Percentiles rank a stretch among this genome's conserved stretches.
These are phyloP conservation scores for Paecilomyces dactylethromorphus DNA, from an alignment of 2,329 filamentous ascomycete genomes.

Conservation along the genomic window DNA sequence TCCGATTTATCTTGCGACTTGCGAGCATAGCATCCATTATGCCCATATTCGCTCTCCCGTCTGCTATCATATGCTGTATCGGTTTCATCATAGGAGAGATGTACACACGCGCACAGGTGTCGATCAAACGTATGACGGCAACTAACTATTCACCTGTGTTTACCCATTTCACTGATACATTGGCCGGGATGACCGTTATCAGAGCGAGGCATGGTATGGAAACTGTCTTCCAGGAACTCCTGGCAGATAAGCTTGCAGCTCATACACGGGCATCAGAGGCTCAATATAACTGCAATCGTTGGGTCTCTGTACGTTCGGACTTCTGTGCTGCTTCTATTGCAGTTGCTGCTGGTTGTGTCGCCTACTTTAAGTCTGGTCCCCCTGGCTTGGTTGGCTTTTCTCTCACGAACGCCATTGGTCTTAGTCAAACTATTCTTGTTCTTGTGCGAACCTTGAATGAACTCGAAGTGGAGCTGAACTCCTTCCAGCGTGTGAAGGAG, in stretches of 20 bases:
- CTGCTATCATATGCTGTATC: constrained; percentile 39
- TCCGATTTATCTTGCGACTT: constrained; percentile 42
- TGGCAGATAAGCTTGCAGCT: constrained; percentile 46
- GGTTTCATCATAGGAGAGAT: constrained; percentile 45
- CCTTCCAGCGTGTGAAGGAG: constrained; percentile 18
- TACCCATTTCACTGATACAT: constrained; percentile 50
- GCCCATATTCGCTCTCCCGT: constrained; percentile 46
- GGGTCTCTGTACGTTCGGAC: constrained; percentile 51
- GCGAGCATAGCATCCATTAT: constrained; percentile 46
- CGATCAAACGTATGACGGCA: constrained; percentile 41
- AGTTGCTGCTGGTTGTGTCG: constrained; percentile 47
- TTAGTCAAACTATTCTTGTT: constrained; percentile 47
- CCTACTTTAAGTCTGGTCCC: constrained; percentile 42
- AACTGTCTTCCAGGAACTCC: constrained; percentile 40
- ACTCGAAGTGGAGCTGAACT: constrained; percentile 51
- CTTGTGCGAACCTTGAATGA: constrained; percentile 52
- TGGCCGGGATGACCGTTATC: constrained; percentile 47
- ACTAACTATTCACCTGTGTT: constrained; percentile 50
- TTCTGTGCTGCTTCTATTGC: constrained; percentile 49
- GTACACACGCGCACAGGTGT: constrained; percentile 46
- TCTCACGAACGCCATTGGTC: constrained; percentile 49
- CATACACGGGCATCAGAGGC: constrained; percentile 45
- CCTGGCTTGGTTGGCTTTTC: constrained; percentile 53
- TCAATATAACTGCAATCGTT: constrained; percentile 52
- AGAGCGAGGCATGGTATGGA: constrained; percentile 46